Percentiles rank a stretch among this genome's conserved stretches.
phyloP scores from a whole-genome alignment of 2,329 filamentous ascomycete genomes.

The Phoma sp. region DNA sequence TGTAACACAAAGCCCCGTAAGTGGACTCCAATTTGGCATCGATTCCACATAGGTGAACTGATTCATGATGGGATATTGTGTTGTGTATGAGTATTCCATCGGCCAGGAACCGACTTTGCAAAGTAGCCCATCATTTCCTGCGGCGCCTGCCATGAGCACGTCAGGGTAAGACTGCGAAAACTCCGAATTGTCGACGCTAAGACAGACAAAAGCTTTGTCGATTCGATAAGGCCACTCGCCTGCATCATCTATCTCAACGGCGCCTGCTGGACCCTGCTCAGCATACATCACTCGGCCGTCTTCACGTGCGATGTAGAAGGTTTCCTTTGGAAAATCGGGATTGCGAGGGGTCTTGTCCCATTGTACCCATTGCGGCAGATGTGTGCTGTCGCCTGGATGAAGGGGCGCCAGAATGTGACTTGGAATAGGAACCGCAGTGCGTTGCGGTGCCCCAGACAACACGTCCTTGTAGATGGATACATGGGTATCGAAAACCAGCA shows the following conservation, averaged over 20 bases:
- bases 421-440: conserved; percentile 23
- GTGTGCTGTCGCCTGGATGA: conserved; percentile 45
- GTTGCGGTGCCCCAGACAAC: conserved; percentile 48
- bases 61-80: conserved; percentile 58
- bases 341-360: conserved; percentile 81
- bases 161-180: conserved; percentile 68
- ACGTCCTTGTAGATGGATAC: conserved; percentile 51
- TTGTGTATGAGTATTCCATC: conserved; percentile 57
- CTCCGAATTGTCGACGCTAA: conserved; percentile 60
- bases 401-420: conserved; percentile 54
- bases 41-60: conserved; percentile 60
- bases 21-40: conserved; percentile 68
- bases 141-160: conserved; percentile 80
- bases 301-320: conserved; percentile 85
- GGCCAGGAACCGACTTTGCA: conserved; percentile 67
- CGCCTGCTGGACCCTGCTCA: conserved; percentile 62
- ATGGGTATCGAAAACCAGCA: conserved; percentile 49
- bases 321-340: conserved; percentile 68
- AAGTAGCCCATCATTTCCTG: conserved; percentile 77
- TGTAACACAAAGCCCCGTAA: conserved; percentile 57
- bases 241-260: conserved; percentile 53
- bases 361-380: conserved; percentile 74
- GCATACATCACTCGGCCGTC: conserved; percentile 81
- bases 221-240: conserved; percentile 74
- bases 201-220: conserved; percentile 79